These are phyloP conservation scores for Vanilla planifolia DNA, from an alignment of 106 monocot genomes.

Conservation along the genomic window DNA sequence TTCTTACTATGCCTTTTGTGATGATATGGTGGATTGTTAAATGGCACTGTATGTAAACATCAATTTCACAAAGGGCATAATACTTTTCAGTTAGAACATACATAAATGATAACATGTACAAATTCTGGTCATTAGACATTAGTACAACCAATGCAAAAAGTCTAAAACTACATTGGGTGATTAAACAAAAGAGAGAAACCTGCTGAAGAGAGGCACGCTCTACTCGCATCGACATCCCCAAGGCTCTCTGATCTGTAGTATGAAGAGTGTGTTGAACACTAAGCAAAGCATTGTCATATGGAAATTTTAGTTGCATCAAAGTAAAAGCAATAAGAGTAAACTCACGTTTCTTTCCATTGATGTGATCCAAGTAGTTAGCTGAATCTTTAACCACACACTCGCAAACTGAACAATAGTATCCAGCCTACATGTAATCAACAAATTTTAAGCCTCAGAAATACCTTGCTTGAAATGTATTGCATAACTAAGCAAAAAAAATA, in stretches of 20 bases:
- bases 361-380: constrained; percentile 96
- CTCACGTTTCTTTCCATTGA: constrained; percentile 99
- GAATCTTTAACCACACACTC: constrained; percentile 99
- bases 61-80: too few relatives aligned
- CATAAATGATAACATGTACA: not conserved
- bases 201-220: constrained; percentile 95
- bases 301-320: not conserved
- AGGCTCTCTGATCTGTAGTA: constrained; percentile 85
- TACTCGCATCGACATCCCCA: constrained; percentile 99
- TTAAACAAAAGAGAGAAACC: constrained; percentile 25
- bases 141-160: not conserved
- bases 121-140: not conserved
- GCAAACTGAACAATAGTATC: constrained; percentile 93
- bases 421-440: constrained; percentile 54
- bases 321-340: not conserved
- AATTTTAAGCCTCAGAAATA: not conserved
- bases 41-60: too few relatives aligned
- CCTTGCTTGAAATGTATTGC: too few relatives aligned
- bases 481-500: too few relatives aligned
- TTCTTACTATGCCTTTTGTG: not conserved
- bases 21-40: not conserved
- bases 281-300: constrained; percentile 2
- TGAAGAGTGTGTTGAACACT: not conserved
- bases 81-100: too few relatives aligned
- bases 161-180: not conserved